A percentile compares a stretch with the other conserved stretches of the same genome.
Conservation (phyloP, 768 basidiomycete genomes). For the Dentipellis sp. region DNA sequence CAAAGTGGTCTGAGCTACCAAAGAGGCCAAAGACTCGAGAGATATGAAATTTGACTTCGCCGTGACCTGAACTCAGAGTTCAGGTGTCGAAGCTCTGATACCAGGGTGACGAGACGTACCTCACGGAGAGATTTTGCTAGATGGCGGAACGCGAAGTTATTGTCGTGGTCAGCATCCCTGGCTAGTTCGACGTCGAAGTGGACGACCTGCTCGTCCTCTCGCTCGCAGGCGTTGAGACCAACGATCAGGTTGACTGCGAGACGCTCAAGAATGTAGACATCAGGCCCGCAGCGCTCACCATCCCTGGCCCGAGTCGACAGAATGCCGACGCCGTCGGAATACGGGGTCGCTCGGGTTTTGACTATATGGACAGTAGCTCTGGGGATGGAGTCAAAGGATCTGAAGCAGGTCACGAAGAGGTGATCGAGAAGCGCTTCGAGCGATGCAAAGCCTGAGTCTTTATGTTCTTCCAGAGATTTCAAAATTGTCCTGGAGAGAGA, state of each 20-base stretch:
- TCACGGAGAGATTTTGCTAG: slow-evolving; percentile 27
- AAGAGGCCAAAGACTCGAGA: slow-evolving; percentile 60
- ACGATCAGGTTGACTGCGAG: slow-evolving; percentile 48
- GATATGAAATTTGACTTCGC: slow-evolving; percentile 45
- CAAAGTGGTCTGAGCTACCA: slow-evolving; percentile 40
- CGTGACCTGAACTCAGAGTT: slow-evolving; percentile 31
- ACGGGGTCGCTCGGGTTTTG: slow-evolving; percentile 42
- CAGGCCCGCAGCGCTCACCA: slow-evolving; percentile 8
- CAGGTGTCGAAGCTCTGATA: neutral
- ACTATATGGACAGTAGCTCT: slow-evolving; percentile 35
- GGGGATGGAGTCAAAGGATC: slow-evolving; percentile 22
- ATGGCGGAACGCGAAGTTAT: slow-evolving; percentile 30
- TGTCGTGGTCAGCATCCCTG: slow-evolving; percentile 5
- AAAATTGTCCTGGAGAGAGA: slow-evolving; percentile 28
- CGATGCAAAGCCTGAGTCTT: slow-evolving; percentile 23
- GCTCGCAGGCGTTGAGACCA: slow-evolving; percentile 61
- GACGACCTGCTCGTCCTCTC: slow-evolving; percentile 54
- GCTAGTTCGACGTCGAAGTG: slow-evolving; percentile 37
- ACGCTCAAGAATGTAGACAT: slow-evolving; percentile 23
- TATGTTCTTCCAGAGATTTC: slow-evolving; percentile 15
- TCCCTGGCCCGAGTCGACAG: slow-evolving; percentile 24
- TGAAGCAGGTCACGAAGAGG: slow-evolving; percentile 31
- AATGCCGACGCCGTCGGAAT: slow-evolving; percentile 36
- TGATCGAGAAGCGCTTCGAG: slow-evolving; percentile 38
- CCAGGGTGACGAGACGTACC: slow-evolving; percentile 18